Evolutionary conservation across 768 basidiomycete genomes (phyloP).

Genomic region (Arthromyces matolae): DNA sequence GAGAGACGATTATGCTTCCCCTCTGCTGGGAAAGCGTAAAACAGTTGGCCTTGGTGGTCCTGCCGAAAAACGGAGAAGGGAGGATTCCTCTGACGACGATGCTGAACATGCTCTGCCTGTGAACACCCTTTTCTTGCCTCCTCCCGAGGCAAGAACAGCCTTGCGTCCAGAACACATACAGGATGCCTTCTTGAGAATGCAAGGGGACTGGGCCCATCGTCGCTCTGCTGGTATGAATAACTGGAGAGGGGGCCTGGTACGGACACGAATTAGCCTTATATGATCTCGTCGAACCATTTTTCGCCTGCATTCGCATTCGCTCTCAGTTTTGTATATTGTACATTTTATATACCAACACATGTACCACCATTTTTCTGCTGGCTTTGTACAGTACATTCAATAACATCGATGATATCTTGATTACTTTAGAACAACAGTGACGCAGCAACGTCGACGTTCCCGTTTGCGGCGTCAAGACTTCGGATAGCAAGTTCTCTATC

Average conservation of each 20-base stretch:
- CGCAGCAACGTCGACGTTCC: conserved; percentile 86
- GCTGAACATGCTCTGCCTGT: conserved; percentile 60
- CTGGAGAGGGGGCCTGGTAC: conserved; percentile 81
- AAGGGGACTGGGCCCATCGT: conserved; percentile 76
- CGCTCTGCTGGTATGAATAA: conserved; percentile 86
- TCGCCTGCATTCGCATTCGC: background rate
- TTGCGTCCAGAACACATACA: conserved; percentile 84
- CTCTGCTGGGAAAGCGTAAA: conserved; percentile 70
- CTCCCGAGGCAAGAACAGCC: conserved; percentile 76
- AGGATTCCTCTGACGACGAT: conserved; percentile 59
- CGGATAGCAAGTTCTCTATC: conserved; percentile 73
- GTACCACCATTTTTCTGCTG: too few species aligned
- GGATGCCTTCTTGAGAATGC: conserved; percentile 89
- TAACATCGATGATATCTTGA: conserved; percentile 15
- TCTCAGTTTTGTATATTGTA: too few species aligned
- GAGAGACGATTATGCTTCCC: conserved; percentile 62
- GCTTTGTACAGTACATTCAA: conserved; percentile 25
- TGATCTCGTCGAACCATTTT: conserved; percentile 26
- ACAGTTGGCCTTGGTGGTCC: conserved; percentile 41
- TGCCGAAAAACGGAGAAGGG: conserved; percentile 52
- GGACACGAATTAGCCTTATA: conserved; percentile 78
- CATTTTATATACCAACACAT: too few species aligned
- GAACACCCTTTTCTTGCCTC: conserved; percentile 75
- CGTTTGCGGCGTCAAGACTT: conserved; percentile 73
- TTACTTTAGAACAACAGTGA: conserved; percentile 70